A percentile compares a stretch with the other conserved stretches of the same genome.
Conservation (phyloP, 768 basidiomycete genomes). For the Boletales sp. region DNA sequence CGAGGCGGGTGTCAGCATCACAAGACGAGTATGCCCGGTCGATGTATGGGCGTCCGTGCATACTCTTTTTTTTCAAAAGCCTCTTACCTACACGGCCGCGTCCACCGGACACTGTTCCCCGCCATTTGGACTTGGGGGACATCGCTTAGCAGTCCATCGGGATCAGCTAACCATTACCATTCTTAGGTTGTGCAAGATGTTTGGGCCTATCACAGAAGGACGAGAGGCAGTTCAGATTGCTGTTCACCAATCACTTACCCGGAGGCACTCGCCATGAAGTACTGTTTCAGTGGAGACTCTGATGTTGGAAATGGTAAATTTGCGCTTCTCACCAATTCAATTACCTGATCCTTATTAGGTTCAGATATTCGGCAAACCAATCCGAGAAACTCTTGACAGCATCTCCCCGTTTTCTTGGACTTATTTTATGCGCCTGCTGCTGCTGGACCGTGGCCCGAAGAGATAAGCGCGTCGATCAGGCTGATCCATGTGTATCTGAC, state of each 20-base stretch:
- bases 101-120: constrained; percentile 3
- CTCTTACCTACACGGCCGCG: constrained; percentile 3
- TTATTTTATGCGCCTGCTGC: background rate
- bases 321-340: constrained; percentile 15
- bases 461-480: constrained; percentile 1
- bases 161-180: constrained; percentile 1
- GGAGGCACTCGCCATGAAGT: background rate
- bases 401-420: constrained; percentile 5
- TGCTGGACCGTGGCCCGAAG: constrained; percentile 6
- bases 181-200: background rate
- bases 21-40: constrained; percentile 19
- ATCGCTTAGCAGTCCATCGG: background rate
- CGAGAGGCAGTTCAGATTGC: constrained; percentile 1
- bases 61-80: background rate
- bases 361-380: constrained; percentile 14
- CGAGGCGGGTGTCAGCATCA: constrained; percentile 22
- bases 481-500: constrained; percentile 8
- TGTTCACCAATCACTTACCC: constrained; percentile 6
- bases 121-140: constrained; percentile 3
- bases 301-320: constrained; percentile 10
- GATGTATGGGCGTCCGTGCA: background rate
- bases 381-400: constrained; percentile 3
- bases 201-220: constrained; percentile 1
- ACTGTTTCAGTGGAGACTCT: constrained; percentile 6
- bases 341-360: constrained; percentile 21